Percentiles rank a stretch among this genome's conserved stretches.
phyloP scores from a whole-genome alignment of 2,329 filamentous ascomycete species.

The Raffaelea albimanens region DNA sequence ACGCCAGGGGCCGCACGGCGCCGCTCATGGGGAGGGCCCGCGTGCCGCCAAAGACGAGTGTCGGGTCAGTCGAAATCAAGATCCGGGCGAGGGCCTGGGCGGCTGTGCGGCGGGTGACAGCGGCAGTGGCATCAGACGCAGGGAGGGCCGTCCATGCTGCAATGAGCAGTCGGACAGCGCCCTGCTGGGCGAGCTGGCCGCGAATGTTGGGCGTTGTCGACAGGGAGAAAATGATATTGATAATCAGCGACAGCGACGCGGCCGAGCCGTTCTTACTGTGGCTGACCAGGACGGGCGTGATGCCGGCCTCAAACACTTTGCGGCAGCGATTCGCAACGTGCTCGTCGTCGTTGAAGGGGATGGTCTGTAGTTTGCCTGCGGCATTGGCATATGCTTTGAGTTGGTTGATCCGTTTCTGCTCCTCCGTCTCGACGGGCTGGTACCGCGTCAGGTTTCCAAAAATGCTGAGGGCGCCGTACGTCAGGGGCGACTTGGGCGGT shows the following conservation, averaged over 20 bases:
- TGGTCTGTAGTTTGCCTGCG: conserved; percentile 51
- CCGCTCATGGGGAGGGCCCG: conserved; percentile 65
- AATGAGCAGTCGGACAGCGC: conserved; percentile 78
- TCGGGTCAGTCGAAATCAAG: conserved; percentile 76
- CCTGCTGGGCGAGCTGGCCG: conserved; percentile 80
- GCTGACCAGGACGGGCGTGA: conserved; percentile 67
- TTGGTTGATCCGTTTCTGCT: conserved; percentile 79
- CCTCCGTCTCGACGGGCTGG: conserved; percentile 67
- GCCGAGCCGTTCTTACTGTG: conserved; percentile 65
- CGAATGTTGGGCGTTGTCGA: conserved; percentile 65
- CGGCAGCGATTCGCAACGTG: conserved; percentile 69
- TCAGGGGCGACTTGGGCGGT: conserved; percentile 56
- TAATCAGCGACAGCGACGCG: conserved; percentile 61
- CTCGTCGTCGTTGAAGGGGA: conserved; percentile 58
- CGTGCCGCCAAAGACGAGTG: conserved; percentile 71
- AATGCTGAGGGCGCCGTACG: conserved; percentile 81
- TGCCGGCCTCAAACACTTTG: conserved; percentile 66
- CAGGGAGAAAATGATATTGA: conserved; percentile 69
- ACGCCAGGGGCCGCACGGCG: conserved; percentile 73
- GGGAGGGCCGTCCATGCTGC: conserved; percentile 56
- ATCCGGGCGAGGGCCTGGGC: conserved; percentile 78
- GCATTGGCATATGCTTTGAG: conserved; percentile 92
- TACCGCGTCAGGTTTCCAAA: conserved; percentile 80
- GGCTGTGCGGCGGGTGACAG: conserved; percentile 42
- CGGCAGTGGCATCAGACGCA: conserved; percentile 33